These are phyloP conservation scores for Hagleromyces aurorensis DNA, from an alignment of 805 yeast species.

Conservation along the genomic window DNA sequence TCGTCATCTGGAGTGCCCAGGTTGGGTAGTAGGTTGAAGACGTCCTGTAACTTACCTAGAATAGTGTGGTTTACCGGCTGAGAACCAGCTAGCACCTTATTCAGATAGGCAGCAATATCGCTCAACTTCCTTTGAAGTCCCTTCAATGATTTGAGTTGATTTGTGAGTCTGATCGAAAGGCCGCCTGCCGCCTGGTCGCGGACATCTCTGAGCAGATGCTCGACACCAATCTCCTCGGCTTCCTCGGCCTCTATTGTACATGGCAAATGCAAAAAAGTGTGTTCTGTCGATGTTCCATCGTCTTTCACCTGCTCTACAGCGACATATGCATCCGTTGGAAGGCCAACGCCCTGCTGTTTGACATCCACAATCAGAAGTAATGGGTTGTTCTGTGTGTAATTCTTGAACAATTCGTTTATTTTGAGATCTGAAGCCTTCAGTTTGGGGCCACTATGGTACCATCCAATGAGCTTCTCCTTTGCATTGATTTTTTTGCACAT, in stretches of 20 bases:
- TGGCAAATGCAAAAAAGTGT: conserved; percentile 89
- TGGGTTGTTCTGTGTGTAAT: conserved; percentile 52
- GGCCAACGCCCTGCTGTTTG: conserved; percentile 69
- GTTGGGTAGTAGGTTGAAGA: conserved; percentile 88
- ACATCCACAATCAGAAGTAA: conserved; percentile 92
- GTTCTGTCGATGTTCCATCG: conserved; percentile 89
- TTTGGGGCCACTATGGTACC: conserved; percentile 98
- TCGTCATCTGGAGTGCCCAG: conserved; percentile 37
- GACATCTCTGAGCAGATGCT: conserved; percentile 86
- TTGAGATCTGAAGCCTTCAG: conserved; percentile 79
- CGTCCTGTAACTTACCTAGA: conserved; percentile 87
- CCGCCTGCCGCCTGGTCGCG: conserved; percentile 96
- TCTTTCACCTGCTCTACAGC: conserved; percentile 94
- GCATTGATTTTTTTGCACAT: conserved; percentile 98
- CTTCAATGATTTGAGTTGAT: conserved; percentile 78
- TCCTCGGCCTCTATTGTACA: conserved; percentile 94
- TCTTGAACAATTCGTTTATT: conserved; percentile 84
- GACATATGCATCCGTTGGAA: conserved; percentile 91
- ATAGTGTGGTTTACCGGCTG: conserved; percentile 87
- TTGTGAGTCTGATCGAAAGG: conserved; percentile 76
- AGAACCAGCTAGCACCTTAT: conserved; percentile 58
- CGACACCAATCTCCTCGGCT: conserved; percentile 99
- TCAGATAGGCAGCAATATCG: conserved; percentile 72
- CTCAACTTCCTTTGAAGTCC: conserved; percentile 74
- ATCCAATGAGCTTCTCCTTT: conserved; percentile 91